Conservation (phyloP, 2,329 filamentous ascomycete genomes). For the Exophiala sp. region DNA sequence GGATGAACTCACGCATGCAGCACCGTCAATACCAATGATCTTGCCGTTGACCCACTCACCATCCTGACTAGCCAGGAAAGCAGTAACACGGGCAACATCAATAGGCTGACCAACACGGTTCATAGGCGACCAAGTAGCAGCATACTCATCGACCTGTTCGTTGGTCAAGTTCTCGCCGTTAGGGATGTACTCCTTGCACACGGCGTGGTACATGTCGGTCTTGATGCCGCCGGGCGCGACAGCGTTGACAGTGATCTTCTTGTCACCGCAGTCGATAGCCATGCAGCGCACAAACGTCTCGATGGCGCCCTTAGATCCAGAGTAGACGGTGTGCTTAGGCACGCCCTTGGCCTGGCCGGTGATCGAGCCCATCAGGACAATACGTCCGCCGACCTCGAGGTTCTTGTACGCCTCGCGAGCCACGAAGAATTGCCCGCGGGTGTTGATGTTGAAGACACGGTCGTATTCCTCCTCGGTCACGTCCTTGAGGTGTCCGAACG, state of each 20-base stretch:
- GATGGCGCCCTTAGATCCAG: constrained; percentile 70
- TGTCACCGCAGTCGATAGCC: constrained; percentile 66
- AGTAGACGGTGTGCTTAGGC: constrained; percentile 70
- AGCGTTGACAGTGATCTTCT: constrained; percentile 65
- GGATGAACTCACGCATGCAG: constrained; percentile 26
- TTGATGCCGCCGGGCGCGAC: constrained; percentile 66
- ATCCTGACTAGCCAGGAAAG: constrained; percentile 54
- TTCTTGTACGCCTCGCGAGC: constrained; percentile 71
- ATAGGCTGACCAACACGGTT: constrained; percentile 56
- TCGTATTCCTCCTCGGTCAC: constrained; percentile 69
- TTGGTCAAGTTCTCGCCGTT: constrained; percentile 33
- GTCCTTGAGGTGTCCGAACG: constrained; percentile 65
- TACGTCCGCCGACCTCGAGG: constrained; percentile 65
- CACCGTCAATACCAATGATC: constrained; percentile 36
- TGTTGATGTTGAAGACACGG: constrained; percentile 66
- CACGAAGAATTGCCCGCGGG: constrained; percentile 71
- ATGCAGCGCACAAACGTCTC: constrained; percentile 74
- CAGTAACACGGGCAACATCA: constrained; percentile 58
- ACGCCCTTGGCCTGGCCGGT: constrained; percentile 65
- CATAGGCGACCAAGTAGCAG: constrained; percentile 47
- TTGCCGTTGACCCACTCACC: constrained; percentile 56
- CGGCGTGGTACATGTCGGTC: constrained; percentile 62
- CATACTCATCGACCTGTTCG: constrained; percentile 29
- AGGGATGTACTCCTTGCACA: constrained; percentile 40
- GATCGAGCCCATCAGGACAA: constrained; percentile 70